These are phyloP conservation scores for Fusarium sp. DNA, from an alignment of 2,329 filamentous ascomycete species.

Conservation along the genomic window DNA sequence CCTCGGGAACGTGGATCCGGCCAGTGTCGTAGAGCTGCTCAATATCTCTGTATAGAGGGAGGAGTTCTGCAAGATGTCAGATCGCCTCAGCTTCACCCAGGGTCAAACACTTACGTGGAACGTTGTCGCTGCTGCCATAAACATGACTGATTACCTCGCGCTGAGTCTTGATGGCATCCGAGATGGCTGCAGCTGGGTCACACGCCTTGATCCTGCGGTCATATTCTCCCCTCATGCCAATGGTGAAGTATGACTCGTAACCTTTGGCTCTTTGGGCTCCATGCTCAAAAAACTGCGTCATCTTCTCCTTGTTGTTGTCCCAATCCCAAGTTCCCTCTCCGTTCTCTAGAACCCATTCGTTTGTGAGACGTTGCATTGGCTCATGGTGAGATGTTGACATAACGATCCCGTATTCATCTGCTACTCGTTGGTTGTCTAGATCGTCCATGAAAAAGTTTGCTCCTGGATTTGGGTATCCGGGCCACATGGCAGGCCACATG, in stretches of 20 bases:
- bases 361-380: constrained; percentile 30
- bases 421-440: constrained; percentile 66
- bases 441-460: constrained; percentile 74
- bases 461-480: constrained; percentile 58
- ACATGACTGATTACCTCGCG: constrained; percentile 64
- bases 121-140: constrained; percentile 57
- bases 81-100: accelerated
- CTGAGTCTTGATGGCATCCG: constrained; percentile 54
- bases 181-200: constrained; percentile 24
- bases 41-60: constrained; percentile 75
- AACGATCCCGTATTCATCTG: constrained; percentile 54
- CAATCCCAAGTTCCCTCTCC: constrained; percentile 32
- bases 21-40: constrained; percentile 72
- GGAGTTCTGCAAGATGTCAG: constrained; percentile 57
- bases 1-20: constrained; percentile 65
- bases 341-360: constrained; percentile 28
- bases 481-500: constrained; percentile 77
- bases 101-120: constrained; percentile 51
- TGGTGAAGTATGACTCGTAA: constrained; percentile 29
- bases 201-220: constrained; percentile 18
- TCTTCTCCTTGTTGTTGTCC: constrained; percentile 27
- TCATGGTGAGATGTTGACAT: constrained; percentile 34
- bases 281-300: constrained; percentile 23
- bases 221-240: constrained; percentile 31
- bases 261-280: constrained; percentile 13